Evolutionary conservation across 2,329 filamentous ascomycete species (phyloP), one percentile per base, ranked within the genome.

Genomic region (Arachnopeziza araneosa): DNA sequence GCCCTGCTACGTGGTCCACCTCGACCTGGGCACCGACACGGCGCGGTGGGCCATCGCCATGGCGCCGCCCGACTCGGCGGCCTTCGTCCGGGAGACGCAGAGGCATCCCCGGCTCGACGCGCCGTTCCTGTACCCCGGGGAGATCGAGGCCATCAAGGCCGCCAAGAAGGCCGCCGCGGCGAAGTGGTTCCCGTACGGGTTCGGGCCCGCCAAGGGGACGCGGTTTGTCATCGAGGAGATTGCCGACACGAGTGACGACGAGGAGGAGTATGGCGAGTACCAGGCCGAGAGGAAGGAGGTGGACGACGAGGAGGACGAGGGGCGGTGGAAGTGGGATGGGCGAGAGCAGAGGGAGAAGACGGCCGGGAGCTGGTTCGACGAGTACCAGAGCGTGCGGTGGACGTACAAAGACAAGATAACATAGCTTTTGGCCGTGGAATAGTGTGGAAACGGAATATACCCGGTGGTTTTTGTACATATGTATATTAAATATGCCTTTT

Each of bases 111-210:
- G 62, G 10, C 60, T 68, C 10, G 36, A 61, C 21, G 23, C 61
- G 8, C 21, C 68, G 54, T 50, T 69, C 50, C 54, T 64, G 49
- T 63, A 59, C 50, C 70, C 76, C 0, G 77, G 72, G 0, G 77
- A 79, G 24, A 58, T 66, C 9, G 69, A 75, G 61, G 72, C 73
- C 9, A 66, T 68, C 52, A 75, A 75, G 61, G 70, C 74, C 50
- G 76, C 75, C 10, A 66, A 71, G 54, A 71, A 76, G 53, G 75
- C 76, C 0, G 70, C 74, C 9, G 78, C 76, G 0, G 64, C 74
- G 44, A 80, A 80, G 67, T 79, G 73, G 67, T 79, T 79, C 55
- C 77, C 77, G 0, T 79, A 78, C 57, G 77, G 77, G 1, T 80
- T 73, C 64, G 77, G 79, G 0, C 74, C 76, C 1, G 75, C 76